Evolutionary conservation across 2,329 filamentous ascomycete species (phyloP), one percentile per base, ranked within the genome.

Genomic region (Calcarisporium arbuscula): DNA sequence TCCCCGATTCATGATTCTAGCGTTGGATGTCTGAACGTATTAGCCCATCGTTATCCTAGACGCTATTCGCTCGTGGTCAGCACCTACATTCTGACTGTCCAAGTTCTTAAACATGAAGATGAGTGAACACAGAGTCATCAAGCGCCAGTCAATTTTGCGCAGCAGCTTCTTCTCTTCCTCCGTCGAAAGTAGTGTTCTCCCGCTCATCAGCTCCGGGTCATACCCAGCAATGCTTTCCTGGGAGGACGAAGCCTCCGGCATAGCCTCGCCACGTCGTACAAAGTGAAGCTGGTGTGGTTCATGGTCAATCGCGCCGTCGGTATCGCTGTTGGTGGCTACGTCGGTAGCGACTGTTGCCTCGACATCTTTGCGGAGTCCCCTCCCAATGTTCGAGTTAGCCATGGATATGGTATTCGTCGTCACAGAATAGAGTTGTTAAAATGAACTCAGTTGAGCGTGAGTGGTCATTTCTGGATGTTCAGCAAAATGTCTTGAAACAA

Each of bases 1-100:
- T 6, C 60, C 62, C 26, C 44, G 51, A 32, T 66, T 61, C 62
- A 66, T 67, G 22, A 65, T 65, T 8, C 62, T 52, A 7, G 61
- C 62, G 35, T 65, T 66, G 2, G 61, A 59, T 11, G 64, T 37
- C 44, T 46, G 19, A 17, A 11, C 1, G 4, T 15, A 5, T 15
- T 44, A 8, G 29, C 28, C 8, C 8, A 19, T 17, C 1, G 10
- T n/a, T 9, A 19, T 9, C 20, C n/a, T 12, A 4, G 5, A 16
- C 17, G 14, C 2, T 6, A 10, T 15, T 8, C 33, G 5, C 1
- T n/a, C 11, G 4, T 16, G 7, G 16, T 9, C 10, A 17, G 18
- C 15, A n/a, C 37, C 15, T 34, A 45, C 54, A 43, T 64, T 65
- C 34, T 58, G 51, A 7, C 50, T 44, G 30, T 64, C 61, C 4